phyloP scores from a whole-genome alignment of 495 filamentous ascomycete species.

The Articulospora tetracladia region DNA sequence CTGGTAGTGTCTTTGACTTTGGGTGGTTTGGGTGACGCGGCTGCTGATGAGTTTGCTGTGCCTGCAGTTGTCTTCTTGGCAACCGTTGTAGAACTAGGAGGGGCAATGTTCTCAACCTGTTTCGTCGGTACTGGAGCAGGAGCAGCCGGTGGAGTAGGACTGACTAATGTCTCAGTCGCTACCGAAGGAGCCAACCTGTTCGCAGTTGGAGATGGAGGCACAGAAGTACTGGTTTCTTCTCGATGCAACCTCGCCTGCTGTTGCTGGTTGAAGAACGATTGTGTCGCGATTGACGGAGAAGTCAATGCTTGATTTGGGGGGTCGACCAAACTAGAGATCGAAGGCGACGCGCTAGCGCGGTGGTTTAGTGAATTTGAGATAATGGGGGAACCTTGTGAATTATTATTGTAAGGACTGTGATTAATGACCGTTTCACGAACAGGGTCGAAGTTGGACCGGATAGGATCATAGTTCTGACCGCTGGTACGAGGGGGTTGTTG shows the following conservation, averaged over 20 bases:
- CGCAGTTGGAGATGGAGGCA: constrained; percentile 24
- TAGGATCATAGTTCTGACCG: constrained; percentile 83
- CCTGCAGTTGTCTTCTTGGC: constrained; percentile 33
- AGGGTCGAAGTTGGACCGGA: constrained; percentile 66
- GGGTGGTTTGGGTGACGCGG: constrained; percentile 55
- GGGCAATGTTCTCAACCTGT: background rate
- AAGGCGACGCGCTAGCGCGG: constrained; percentile 80
- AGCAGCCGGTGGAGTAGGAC: constrained; percentile 3
- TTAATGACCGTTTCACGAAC: constrained; percentile 43
- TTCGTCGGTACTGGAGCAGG: constrained; percentile 2
- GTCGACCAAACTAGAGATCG: constrained; percentile 86
- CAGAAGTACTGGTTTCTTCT: constrained; percentile 19
- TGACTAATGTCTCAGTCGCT: constrained; percentile 18
- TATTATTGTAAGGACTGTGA: constrained; percentile 46
- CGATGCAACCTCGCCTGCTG: constrained; percentile 26
- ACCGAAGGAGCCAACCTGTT: constrained; percentile 19
- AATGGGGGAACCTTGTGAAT: constrained; percentile 50
- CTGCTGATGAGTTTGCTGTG: constrained; percentile 50
- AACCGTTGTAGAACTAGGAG: constrained; percentile 5
- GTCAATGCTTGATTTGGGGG: constrained; percentile 51
- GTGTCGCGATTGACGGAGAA: constrained; percentile 39
- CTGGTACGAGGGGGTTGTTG: constrained; percentile 49
- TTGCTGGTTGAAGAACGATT: constrained; percentile 35
- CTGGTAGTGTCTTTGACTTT: constrained; percentile 27
- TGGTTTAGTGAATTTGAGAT: constrained; percentile 44